Base-by-base conservation (phyloP, 805 yeast species). In the Barnettozyma vustinii region DNA sequence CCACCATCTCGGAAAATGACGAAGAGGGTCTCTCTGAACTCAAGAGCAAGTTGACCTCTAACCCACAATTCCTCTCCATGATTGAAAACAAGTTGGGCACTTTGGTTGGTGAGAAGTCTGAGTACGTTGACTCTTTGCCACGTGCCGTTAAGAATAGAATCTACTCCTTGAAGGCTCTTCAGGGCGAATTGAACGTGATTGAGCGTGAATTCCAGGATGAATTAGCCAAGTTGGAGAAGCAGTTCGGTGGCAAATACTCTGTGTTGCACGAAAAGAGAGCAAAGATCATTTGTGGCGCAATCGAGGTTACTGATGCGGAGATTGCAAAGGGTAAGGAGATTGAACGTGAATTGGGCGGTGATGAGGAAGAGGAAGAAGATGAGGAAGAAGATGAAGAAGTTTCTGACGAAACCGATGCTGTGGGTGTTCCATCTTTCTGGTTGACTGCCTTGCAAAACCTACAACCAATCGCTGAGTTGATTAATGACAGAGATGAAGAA, bases 381-480 rank as follows among this genome's bases (percentile, higher is more conserved):
- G 71, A 67, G 10, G 75, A 68, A 4, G 72, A 65, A 9, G 70
- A 67, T 18, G 72, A 64, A 23, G 76, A 69, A 18, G 73, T 67
- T 5, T 75, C 67, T 1, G 76, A 68, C 10, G 77, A 67, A 5
- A 77, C 69, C 16, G 76, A 68, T n/a, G 77, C 67, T 19, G 69
- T 73, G 44, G 99, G 99, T 55, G 80, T 94, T 57, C 98, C 99
- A 50, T 82, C 86, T 44, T 94, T 94, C 75, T 94, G 99, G 99
- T 76, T 92, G 60, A 94, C 98, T 18, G 96, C 98, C 6, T 73
- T 94, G 68, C 92, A 86, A 67, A 94, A 91, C 70, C 74, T 94
- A 58, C 80, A 82, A 26, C 81, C 87, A 26, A 80, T 91, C 44
- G 79, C 89, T 32, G 95, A 90, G 53, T 81, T 88, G 55, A 87